Conservation (phyloP, 176 grass and related monocot species). For the Eleusine indica region DNA sequence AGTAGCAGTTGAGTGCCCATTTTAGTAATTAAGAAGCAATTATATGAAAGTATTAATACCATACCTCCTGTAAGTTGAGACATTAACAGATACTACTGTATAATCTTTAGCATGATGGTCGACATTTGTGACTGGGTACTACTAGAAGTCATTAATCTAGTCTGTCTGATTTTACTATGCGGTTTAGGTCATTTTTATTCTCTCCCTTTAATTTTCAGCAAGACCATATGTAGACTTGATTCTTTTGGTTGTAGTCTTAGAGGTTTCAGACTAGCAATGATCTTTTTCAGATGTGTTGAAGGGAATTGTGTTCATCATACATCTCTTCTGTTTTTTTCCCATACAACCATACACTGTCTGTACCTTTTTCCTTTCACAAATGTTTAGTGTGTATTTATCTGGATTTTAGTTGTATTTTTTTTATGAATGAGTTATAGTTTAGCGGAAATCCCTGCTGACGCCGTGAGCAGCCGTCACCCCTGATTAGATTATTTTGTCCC, state of each 20-base stretch:
- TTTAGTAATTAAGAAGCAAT: background rate
- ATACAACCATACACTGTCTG: background rate
- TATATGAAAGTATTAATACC: slow-evolving; percentile 6
- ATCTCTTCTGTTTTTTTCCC: background rate
- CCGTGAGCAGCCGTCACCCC: too few relatives aligned
- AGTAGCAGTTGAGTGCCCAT: background rate
- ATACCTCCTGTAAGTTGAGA: background rate
- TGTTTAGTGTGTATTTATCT: background rate
- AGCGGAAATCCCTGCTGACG: too few relatives aligned
- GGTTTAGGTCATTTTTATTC: background rate
- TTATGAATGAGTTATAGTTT: background rate
- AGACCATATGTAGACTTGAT: background rate
- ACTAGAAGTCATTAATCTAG: background rate
- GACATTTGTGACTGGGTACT: background rate
- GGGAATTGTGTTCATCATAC: background rate
- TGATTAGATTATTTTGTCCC: too few relatives aligned
- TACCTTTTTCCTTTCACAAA: background rate
- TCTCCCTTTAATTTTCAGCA: background rate
- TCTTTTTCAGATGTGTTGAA: slow-evolving; percentile 14
- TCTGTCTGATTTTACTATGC: background rate
- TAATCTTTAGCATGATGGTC: background rate
- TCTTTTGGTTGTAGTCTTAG: slow-evolving; percentile 10
- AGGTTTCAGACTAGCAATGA: background rate
- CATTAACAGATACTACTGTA: background rate
- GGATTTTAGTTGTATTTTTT: background rate